Conservation (phyloP, 345 rosid species). For the Brassica nigra region DNA sequence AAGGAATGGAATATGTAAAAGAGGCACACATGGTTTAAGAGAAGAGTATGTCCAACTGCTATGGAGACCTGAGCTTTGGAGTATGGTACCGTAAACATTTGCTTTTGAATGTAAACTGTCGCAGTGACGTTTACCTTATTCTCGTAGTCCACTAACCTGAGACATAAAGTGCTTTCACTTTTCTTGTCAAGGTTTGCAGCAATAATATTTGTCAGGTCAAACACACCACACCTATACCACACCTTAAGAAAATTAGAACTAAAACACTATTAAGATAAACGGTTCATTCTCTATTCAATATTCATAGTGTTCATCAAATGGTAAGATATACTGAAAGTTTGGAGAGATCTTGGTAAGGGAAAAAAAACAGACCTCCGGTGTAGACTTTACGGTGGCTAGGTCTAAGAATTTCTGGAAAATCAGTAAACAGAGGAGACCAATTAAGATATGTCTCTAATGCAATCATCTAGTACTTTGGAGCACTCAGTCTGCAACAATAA, state of each 20-base stretch:
- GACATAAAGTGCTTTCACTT: not conserved
- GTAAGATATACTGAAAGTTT: not conserved
- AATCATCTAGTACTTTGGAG: conserved; percentile 14
- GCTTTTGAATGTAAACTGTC: not conserved
- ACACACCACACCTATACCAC: conserved; percentile 3
- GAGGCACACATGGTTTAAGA: not conserved
- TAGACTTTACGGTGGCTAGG: conserved; percentile 39
- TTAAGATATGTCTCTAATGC: conserved; percentile 83
- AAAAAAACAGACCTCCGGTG: conserved; percentile 56
- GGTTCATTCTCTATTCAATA: not conserved
- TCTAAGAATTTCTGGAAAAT: conserved; percentile 67
- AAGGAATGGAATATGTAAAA: not conserved
- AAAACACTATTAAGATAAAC: not conserved
- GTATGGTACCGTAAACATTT: not conserved
- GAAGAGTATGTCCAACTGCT: no score
- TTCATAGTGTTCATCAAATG: not conserved
- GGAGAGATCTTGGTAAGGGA: not conserved
- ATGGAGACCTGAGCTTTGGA: not conserved
- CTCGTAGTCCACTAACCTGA: not conserved
- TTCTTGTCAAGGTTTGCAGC: conserved; percentile 55
- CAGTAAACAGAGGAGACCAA: conserved; percentile 59
- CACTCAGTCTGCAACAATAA: not conserved
- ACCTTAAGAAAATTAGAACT: not conserved
- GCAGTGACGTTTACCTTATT: not conserved
- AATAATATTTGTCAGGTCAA: conserved; percentile 50